Conservation (phyloP, 768 basidiomycete species). For the Rhizopogon roseolus region DNA sequence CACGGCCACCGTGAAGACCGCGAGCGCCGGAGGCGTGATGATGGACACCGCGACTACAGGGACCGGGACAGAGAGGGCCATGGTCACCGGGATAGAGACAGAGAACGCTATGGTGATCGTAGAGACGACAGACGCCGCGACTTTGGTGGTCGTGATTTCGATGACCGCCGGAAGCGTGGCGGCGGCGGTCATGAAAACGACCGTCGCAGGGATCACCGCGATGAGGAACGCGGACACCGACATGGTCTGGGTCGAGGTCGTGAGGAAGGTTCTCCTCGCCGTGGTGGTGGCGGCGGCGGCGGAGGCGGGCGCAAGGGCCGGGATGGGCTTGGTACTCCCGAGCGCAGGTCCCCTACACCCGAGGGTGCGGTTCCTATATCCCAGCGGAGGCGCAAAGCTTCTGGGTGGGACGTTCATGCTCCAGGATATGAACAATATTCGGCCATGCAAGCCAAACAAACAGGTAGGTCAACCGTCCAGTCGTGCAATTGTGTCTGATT, state of each 20-base stretch:
- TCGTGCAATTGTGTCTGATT: conserved; percentile 5
- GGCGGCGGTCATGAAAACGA: conserved; percentile 39
- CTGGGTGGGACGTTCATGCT: conserved; percentile 95
- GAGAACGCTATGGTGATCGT: conserved; percentile 30
- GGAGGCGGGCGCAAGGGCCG: conserved; percentile 45
- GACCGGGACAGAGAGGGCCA: conserved; percentile 40
- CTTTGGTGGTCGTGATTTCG: conserved; percentile 43
- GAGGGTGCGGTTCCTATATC: conserved; percentile 76
- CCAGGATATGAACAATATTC: conserved; percentile 94
- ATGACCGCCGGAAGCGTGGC: conserved; percentile 37
- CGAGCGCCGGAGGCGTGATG: conserved; percentile 59
- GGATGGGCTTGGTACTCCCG: conserved; percentile 60
- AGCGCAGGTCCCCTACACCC: conserved; percentile 86
- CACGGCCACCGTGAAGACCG: conserved; percentile 65
- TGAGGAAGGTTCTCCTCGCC: conserved; percentile 37
- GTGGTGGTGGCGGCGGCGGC: conserved; percentile 44
- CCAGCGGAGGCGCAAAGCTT: conserved; percentile 83
- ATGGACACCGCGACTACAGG: conserved; percentile 47
- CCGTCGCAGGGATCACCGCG: conserved; percentile 44
- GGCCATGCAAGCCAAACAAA: conserved; percentile 97
- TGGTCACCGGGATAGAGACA: conserved; percentile 33
- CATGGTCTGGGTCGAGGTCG: conserved; percentile 21
- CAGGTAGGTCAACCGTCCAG: conserved; percentile 48
- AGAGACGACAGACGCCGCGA: conserved; percentile 51
- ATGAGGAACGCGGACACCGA: conserved; percentile 31